Evolutionary conservation across 2,329 filamentous ascomycete genomes (phyloP).

Genomic region (Blumeriella jaapii): DNA sequence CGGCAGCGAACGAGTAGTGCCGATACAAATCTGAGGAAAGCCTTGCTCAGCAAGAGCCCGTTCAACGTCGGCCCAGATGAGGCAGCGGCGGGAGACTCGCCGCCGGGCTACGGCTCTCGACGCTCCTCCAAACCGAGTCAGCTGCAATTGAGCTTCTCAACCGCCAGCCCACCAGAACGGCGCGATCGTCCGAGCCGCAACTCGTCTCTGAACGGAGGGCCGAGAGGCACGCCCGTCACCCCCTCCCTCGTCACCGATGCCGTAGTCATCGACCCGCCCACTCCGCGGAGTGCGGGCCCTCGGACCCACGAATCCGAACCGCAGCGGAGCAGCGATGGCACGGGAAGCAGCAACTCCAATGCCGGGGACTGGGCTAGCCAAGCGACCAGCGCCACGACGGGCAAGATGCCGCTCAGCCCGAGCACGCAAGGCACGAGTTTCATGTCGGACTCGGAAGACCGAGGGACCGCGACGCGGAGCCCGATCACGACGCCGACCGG

Average conservation of each 20-base stretch:
- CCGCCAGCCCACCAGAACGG: slow-evolving; percentile 15
- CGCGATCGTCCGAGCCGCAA: slow-evolving; percentile 9
- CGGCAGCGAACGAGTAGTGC: slow-evolving; percentile 16
- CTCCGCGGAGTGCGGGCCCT: slow-evolving; percentile 11
- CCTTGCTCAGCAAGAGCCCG: slow-evolving; percentile 17
- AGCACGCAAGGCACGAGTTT: slow-evolving; percentile 57
- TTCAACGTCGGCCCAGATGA: slow-evolving; percentile 14
- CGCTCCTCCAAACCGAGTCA: slow-evolving; percentile 25
- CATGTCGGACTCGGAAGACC: slow-evolving; percentile 36
- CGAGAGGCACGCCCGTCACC: not conserved
- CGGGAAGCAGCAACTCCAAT: slow-evolving; percentile 45
- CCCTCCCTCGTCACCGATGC: slow-evolving; percentile 19
- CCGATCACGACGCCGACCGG: slow-evolving; percentile 10
- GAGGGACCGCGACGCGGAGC: slow-evolving; percentile 18
- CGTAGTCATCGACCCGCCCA: slow-evolving; percentile 17
- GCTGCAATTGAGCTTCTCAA: slow-evolving; percentile 23
- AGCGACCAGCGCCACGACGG: slow-evolving; percentile 50
- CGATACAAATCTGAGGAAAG: slow-evolving; percentile 16
- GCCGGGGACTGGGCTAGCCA: slow-evolving; percentile 51
- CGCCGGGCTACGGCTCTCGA: slow-evolving; percentile 12
- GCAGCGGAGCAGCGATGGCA: slow-evolving; percentile 49
- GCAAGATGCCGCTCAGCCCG: slow-evolving; percentile 52
- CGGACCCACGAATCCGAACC: slow-evolving; percentile 10
- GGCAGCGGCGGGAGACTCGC: slow-evolving; percentile 11
- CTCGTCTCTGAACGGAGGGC: not conserved